phyloP scores from a whole-genome alignment of 352 stramenopile genomes.

The Globisporangium alternatum region DNA sequence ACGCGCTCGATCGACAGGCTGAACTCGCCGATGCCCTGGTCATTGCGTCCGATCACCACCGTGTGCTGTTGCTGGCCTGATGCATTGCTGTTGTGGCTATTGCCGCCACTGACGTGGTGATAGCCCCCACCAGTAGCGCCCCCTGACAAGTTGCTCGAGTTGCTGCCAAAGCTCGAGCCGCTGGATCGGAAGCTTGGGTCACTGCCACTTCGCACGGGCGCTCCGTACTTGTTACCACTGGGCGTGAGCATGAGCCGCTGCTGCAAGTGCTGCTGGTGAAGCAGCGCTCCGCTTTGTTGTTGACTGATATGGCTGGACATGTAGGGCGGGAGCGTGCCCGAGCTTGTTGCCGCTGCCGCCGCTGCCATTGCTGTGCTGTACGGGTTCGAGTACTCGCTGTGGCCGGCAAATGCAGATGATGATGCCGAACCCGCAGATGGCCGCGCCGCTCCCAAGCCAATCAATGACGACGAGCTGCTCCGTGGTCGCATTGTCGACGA shows the following conservation, averaged over 20 bases:
- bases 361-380: conserved; percentile 12
- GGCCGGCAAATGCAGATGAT: neutral
- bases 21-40: conserved; percentile 71
- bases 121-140: neutral
- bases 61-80: conserved; percentile 3
- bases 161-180: neutral
- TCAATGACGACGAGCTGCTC: conserved; percentile 43
- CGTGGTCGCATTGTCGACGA: conserved; percentile 19
- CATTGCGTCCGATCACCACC: conserved; percentile 40
- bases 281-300: conserved; percentile 8
- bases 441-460: conserved; percentile 13
- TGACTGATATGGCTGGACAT: conserved; percentile 23
- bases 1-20: conserved; percentile 76
- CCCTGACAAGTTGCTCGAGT: conserved; percentile 1
- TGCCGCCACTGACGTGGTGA: conserved; percentile 11
- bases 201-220: conserved; percentile 20
- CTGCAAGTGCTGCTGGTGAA: conserved; percentile 10
- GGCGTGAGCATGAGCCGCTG: conserved; percentile 8
- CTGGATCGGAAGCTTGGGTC: conserved; percentile 20
- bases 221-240: neutral
- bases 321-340: conserved; percentile 15
- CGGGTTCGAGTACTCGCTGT: conserved; percentile 10
- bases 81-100: conserved; percentile 15
- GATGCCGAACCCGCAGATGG: neutral
- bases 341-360: neutral